A percentile compares a stretch with the other conserved stretches of the same genome.
Conservation (phyloP, 495 filamentous ascomycete genomes). For the Trichocladium antarcticum region DNA sequence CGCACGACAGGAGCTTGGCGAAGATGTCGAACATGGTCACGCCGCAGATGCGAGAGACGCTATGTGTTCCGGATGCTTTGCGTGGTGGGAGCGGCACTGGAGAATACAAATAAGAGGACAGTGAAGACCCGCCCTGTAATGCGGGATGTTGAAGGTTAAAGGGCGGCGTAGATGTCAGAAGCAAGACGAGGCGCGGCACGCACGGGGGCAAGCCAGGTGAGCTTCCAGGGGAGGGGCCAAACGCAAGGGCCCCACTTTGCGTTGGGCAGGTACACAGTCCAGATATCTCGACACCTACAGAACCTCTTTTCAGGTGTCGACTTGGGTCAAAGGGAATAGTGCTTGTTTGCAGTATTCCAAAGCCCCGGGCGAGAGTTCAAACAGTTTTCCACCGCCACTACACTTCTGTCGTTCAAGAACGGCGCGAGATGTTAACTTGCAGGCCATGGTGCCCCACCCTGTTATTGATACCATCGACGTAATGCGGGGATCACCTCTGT, state of each 20-base stretch:
- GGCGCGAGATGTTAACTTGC: too few species aligned
- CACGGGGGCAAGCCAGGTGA: constrained; percentile 3
- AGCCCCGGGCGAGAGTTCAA: too few species aligned
- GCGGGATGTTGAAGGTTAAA: background rate
- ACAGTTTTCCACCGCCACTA: too few species aligned
- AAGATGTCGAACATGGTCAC: constrained; percentile 66
- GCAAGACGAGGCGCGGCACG: background rate
- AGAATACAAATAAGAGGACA: background rate
- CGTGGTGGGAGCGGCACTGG: background rate
- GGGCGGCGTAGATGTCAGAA: background rate
- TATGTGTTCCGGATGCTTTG: background rate
- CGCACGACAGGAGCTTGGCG: constrained; percentile 70
- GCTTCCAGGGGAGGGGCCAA: background rate
- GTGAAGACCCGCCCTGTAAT: background rate
- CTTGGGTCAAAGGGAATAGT: too few species aligned
- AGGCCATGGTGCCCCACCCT: too few species aligned
- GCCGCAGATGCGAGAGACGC: background rate
- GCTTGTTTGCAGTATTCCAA: too few species aligned
- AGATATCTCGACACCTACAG: too few species aligned
- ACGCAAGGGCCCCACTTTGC: background rate
- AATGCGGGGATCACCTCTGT: too few species aligned
- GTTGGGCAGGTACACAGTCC: background rate
- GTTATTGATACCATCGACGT: too few species aligned
- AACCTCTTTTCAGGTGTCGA: too few species aligned
- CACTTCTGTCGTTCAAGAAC: too few species aligned